These are phyloP conservation scores for Thermothelomyces thermophilus DNA, from an alignment of 2,329 filamentous ascomycete genomes.

Conservation along the genomic window DNA sequence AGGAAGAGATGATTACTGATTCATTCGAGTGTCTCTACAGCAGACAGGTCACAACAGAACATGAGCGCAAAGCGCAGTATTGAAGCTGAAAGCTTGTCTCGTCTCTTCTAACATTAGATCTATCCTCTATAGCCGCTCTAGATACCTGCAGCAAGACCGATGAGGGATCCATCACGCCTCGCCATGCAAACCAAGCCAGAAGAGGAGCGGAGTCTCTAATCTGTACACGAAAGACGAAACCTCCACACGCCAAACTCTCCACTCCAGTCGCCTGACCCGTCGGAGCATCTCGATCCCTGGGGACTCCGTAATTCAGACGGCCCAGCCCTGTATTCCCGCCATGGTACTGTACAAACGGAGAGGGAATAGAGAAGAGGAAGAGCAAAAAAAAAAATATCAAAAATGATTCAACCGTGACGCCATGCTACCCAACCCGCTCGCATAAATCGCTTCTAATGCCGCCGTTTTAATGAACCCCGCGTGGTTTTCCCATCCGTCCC, in stretches of 20 bases:
- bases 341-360: slow-evolving; percentile 4
- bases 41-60: too few species aligned
- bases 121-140: slow-evolving; percentile 11
- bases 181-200: background rate
- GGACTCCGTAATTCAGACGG: slow-evolving; percentile 2
- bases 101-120: slow-evolving; percentile 3
- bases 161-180: slow-evolving; percentile 2
- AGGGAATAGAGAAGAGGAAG: background rate
- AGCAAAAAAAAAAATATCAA: background rate
- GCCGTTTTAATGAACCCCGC: slow-evolving; percentile 14
- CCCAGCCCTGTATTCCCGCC: background rate
- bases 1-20: too few species aligned
- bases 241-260: background rate
- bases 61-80: too few species aligned
- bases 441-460: slow-evolving; percentile 5
- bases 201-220: slow-evolving; percentile 5
- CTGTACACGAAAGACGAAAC: background rate
- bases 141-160: background rate
- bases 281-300: too few species aligned
- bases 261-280: too few species aligned
- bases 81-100: slow-evolving; percentile 2
- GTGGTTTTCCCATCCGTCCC: slow-evolving; percentile 10
- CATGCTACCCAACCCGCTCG: slow-evolving; percentile 3
- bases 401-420: slow-evolving; percentile 8
- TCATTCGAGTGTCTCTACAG: too few species aligned